Percentiles rank a stretch among this genome's conserved stretches.
Evolutionary conservation across 2,329 filamentous ascomycete genomes (phyloP).

Genomic region (Neofusicoccum umdonicola): DNA sequence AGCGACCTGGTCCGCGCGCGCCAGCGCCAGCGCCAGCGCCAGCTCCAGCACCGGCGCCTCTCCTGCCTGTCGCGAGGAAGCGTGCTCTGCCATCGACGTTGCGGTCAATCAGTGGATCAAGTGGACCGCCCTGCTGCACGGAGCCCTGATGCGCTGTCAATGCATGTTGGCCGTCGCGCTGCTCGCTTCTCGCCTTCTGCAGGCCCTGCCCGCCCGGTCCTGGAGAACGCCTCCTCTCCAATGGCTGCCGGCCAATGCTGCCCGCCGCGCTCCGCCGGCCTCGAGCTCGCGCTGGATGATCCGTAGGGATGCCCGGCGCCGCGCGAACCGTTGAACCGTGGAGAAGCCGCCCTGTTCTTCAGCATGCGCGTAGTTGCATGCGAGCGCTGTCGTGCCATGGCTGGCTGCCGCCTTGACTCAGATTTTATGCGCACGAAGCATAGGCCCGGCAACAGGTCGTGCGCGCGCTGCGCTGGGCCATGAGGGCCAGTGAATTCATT

Average conservation of each 20-base stretch:
- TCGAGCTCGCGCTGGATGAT: neutral
- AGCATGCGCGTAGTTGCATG: neutral
- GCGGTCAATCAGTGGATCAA: conserved; percentile 15
- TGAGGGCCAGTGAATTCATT: neutral
- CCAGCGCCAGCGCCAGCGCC: neutral
- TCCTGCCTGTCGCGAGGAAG: neutral
- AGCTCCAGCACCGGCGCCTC: neutral
- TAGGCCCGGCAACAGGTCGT: neutral
- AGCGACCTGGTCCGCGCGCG: neutral
- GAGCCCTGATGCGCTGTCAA: conserved; percentile 18
- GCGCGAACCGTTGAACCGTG: conserved; percentile 11
- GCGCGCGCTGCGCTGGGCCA: neutral
- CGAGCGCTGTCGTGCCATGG: conserved; percentile 10
- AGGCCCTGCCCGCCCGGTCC: neutral
- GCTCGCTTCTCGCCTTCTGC: conserved; percentile 16
- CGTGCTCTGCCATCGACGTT: conserved; percentile 5
- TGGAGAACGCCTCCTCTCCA: conserved; percentile 11
- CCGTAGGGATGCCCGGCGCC: neutral
- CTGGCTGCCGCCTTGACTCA: conserved; percentile 15
- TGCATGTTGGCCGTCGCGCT: conserved; percentile 6
- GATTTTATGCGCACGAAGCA: conserved; percentile 8
- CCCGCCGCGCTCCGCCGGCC: neutral
- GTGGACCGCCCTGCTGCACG: conserved; percentile 15
- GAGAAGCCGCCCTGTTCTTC: conserved; percentile 9
- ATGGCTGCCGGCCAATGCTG: neutral